Evolutionary conservation across 2,329 filamentous ascomycete species (phyloP).

Genomic region (Xylariaceae sp.): DNA sequence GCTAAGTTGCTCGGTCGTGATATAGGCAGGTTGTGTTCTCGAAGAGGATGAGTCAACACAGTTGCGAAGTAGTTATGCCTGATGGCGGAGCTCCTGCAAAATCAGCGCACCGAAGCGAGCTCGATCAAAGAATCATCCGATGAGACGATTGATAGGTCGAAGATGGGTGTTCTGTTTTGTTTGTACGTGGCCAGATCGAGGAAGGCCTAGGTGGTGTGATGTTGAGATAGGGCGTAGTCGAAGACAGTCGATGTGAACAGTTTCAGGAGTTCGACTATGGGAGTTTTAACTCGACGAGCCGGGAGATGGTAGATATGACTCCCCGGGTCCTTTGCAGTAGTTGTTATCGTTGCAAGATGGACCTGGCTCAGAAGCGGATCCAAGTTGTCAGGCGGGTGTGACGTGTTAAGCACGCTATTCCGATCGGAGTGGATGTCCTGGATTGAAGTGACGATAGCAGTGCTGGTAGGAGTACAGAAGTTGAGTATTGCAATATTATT

Average conservation of each 20-base stretch:
- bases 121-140: slow-evolving; percentile 41
- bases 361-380: slow-evolving; percentile 39
- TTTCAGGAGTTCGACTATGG: slow-evolving; percentile 31
- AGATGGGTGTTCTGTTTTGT: slow-evolving; percentile 17
- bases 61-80: slow-evolving; percentile 35
- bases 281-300: slow-evolving; percentile 46
- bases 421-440: slow-evolving; percentile 32
- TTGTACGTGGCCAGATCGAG: slow-evolving; percentile 29
- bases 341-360: slow-evolving; percentile 34
- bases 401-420: slow-evolving; percentile 42
- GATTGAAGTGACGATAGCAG: slow-evolving; percentile 24
- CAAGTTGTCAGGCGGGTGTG: slow-evolving; percentile 40
- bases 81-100: slow-evolving; percentile 38
- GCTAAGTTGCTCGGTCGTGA: slow-evolving; percentile 32
- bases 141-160: slow-evolving; percentile 26
- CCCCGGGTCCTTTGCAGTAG: slow-evolving; percentile 43
- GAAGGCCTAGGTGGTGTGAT: slow-evolving; percentile 17
- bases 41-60: slow-evolving; percentile 36
- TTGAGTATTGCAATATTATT: slow-evolving; percentile 31
- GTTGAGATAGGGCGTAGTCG: slow-evolving; percentile 14
- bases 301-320: slow-evolving; percentile 58
- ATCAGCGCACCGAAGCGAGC: slow-evolving; percentile 38
- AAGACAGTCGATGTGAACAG: slow-evolving; percentile 43
- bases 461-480: slow-evolving; percentile 27
- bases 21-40: slow-evolving; percentile 31